Percentiles rank a stretch among this genome's conserved stretches.
phyloP scores from a whole-genome alignment of 495 filamentous ascomycete genomes.

The Aspergillus nanangensis region DNA sequence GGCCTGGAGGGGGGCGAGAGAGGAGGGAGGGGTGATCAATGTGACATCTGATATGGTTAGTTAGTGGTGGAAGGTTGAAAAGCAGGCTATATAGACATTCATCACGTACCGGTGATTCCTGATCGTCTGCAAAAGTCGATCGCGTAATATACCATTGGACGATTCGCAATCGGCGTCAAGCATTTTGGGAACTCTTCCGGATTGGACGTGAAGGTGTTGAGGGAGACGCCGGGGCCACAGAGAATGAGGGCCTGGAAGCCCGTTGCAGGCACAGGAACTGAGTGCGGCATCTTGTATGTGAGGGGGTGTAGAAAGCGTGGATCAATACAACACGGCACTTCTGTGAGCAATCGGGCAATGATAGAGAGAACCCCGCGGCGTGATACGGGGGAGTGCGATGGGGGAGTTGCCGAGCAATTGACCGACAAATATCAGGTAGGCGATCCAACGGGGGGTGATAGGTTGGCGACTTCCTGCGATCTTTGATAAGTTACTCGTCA shows the following conservation, averaged over 20 bases:
- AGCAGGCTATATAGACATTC: not conserved
- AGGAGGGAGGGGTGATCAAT: slow-evolving; percentile 75
- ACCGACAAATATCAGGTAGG: too few relatives aligned
- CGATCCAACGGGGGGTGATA: too few relatives aligned
- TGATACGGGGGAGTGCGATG: too few relatives aligned
- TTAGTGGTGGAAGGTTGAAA: too few relatives aligned
- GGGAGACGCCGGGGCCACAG: slow-evolving; percentile 84
- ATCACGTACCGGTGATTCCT: slow-evolving; percentile 64
- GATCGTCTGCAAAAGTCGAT: slow-evolving; percentile 86
- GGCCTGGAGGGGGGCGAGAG: slow-evolving; percentile 63
- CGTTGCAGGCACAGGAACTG: slow-evolving; percentile 60
- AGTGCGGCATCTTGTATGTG: too few relatives aligned
- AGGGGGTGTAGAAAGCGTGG: too few relatives aligned
- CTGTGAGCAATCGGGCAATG: too few relatives aligned
- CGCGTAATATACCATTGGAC: slow-evolving; percentile 94
- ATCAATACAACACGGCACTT: too few relatives aligned
- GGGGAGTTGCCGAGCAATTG: too few relatives aligned
- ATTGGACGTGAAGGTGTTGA: slow-evolving; percentile 87
- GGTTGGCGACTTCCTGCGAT: too few relatives aligned
- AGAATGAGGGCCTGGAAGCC: slow-evolving; percentile 93
- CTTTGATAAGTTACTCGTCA: too few relatives aligned
- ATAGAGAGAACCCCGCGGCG: too few relatives aligned
- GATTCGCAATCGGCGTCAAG: slow-evolving; percentile 85
- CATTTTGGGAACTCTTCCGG: slow-evolving; percentile 89
- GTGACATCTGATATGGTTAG: slow-evolving; percentile 60